Percentiles rank a stretch among this genome's conserved stretches.
Conservation (phyloP, 257 asterid species). For the Salvia splendens region DNA sequence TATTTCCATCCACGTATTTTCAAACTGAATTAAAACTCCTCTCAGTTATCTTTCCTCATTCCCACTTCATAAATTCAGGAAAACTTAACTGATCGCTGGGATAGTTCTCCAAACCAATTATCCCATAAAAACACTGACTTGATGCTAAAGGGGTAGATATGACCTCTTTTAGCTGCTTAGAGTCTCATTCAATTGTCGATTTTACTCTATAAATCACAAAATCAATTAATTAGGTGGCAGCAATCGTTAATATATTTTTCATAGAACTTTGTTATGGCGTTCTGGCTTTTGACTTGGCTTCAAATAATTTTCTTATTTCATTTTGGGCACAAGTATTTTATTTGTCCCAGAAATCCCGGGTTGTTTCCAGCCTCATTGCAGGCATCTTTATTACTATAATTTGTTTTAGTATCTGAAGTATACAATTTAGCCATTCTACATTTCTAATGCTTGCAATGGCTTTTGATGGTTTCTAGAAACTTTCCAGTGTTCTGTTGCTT, state of each 20-base stretch:
- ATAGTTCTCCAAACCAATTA: conserved; percentile 4
- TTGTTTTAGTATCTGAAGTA: no score
- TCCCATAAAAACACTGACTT: conserved; percentile 13
- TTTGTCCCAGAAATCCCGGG: conserved; percentile 1
- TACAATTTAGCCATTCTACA: no score
- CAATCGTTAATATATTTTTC: neutral
- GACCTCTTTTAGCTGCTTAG: neutral
- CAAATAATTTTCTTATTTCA: neutral
- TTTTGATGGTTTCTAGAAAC: no score
- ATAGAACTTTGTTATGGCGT: neutral
- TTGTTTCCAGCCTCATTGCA: conserved; percentile 12
- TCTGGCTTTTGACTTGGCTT: conserved; percentile 4
- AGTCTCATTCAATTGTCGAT: neutral
- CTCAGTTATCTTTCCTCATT: conserved; percentile 10
- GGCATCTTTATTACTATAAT: neutral
- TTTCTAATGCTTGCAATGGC: no score
- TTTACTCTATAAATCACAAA: neutral
- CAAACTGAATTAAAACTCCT: neutral
- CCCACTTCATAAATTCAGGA: neutral
- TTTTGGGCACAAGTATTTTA: neutral
- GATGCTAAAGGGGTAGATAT: neutral
- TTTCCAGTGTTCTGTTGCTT: neutral
- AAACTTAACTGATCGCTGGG: neutral
- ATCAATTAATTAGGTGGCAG: neutral
- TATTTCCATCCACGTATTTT: conserved; percentile 15